Evolutionary conservation across 106 monocot species (phyloP), one percentile per base, ranked within the genome.

Genomic region (Dioscorea dumetorum): DNA sequence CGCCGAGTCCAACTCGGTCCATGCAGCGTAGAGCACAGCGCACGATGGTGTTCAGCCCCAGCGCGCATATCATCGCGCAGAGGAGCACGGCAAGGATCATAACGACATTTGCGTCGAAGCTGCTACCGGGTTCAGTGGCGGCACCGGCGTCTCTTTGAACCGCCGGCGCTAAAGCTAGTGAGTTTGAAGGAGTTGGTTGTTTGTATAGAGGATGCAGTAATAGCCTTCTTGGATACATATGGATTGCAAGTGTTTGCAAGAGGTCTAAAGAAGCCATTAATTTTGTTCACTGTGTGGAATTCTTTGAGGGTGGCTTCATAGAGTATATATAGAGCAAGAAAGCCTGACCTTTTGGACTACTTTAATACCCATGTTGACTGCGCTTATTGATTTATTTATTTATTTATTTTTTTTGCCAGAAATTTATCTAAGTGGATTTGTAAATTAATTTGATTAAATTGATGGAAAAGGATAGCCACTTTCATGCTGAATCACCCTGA

Each of bases 21-120:
- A 79, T 76, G 63, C 81, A 88, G 22, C 78, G 72, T 17, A 84
- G 76, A 2, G 73, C 76, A 51, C 88, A 88, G 16, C 84, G 81
- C 24, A 79, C 81, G 60, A 88, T 71, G 11, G 84, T 79, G 48
- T 84, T 84, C 28, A 88, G 67, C 11, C 81, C 74, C 2, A 84
- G 76, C 2, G 84, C 81, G 54, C 81, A 88, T 4, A 81, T 77
- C 21, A 85, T 20, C 1, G 79, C 81, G 52, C 81, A 79, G 5
- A 88, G 72, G 32, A 88, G 84, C 20, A 85, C 68, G 60, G 81
- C 82, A n/a, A 85, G 79, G 63, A 88, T 82, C 84, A 77, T 68
- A 76, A 88, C 79, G 17, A 74, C 78, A 76, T 76, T 82, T 20
- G 79, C 73, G 33, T 84, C 81, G 58, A 84, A 73, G 57, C 59